Evolutionary conservation across 2,329 filamentous ascomycete genomes (phyloP), one percentile per base, ranked within the genome.

Genomic region (Alternaria postmessia): DNA sequence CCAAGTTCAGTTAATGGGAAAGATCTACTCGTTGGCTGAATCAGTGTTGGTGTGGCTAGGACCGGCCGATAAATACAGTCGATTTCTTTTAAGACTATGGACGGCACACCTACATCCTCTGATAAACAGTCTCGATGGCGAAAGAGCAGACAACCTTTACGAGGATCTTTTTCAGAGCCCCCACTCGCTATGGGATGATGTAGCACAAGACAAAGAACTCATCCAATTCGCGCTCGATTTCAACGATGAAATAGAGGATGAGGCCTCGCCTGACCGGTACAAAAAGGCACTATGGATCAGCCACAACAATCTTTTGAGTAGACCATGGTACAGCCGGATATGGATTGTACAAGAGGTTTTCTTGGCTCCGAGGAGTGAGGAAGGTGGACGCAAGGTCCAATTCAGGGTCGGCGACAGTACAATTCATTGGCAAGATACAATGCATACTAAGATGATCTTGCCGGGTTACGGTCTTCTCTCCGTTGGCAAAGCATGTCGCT

Each of bases 271-370:
- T 39, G n/a, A 39, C 38, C 7, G 7, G 7, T 44, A 44, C 7
- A 26, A 44, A 3, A 26, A n/a, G 22, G 41, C 41, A 26, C 12
- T 26, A 16, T 44, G 22, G 41, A 5, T 16, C 12, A 44, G 42
- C 22, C 2, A 5, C 22, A 7, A 26, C 12, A 5, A 4, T 9
- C 1, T 26, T 0, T 28, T 26, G 0, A 7, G 1, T 9, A 1
- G 24, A 16, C 42, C 42, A 30, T 46, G 24, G 24, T 46, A 4
- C 3, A 46, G 42, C 2, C 24, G 42, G 5, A 46, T 46, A 28
- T 28, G 24, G 42, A 16, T 46, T 46, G 16, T 28, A 1, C 42
- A 46, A 7, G 24, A 46, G 42, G 42, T 30, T 0, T 4, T 11
- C 20, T 2, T 46, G 2, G 42, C 24, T 0, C 42, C 42, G 0